These are phyloP conservation scores for Eimeria praecox DNA, from an alignment of 169 alveolate species.

Conservation along the genomic window DNA sequence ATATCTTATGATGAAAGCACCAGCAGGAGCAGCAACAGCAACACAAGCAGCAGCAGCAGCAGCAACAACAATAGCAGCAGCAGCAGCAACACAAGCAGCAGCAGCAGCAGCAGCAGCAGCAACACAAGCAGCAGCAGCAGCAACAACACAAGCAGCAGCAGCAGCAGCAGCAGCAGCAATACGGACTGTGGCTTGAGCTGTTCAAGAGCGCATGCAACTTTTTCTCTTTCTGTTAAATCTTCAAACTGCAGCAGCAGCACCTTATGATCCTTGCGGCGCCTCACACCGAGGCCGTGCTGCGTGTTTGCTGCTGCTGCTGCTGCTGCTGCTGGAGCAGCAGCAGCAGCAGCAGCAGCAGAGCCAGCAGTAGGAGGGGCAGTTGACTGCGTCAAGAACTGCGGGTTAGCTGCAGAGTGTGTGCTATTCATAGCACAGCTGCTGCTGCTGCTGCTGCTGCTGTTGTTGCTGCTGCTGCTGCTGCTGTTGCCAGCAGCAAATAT, in stretches of 20 bases:
- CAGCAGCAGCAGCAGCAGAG: not conserved
- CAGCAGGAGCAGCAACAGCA: not conserved
- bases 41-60: not conserved
- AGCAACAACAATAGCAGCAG: too few species aligned
- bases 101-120: not conserved
- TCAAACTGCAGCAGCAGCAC: constrained; percentile 66
- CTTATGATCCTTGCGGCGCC: constrained; percentile 6
- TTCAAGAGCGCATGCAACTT: constrained; percentile 66
- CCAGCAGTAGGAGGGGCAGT: not conserved
- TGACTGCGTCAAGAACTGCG: too few species aligned
- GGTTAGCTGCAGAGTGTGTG: too few species aligned
- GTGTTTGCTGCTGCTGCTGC: not conserved
- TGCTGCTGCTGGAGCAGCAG: not conserved
- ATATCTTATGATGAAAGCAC: too few species aligned
- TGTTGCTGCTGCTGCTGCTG: not conserved
- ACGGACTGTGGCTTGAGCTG: constrained; percentile 63
- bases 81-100: not conserved
- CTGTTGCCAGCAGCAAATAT: constrained; percentile 13
- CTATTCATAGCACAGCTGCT: too few species aligned
- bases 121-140: not conserved
- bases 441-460: constrained; percentile 43
- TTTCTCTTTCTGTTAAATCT: constrained; percentile 31
- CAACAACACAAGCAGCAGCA: not conserved
- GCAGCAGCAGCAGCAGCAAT: not conserved
- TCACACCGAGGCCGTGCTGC: constrained; percentile 20